Conservation (phyloP, 371 early-diverging fungal genomes). For the Mucor sp. region DNA sequence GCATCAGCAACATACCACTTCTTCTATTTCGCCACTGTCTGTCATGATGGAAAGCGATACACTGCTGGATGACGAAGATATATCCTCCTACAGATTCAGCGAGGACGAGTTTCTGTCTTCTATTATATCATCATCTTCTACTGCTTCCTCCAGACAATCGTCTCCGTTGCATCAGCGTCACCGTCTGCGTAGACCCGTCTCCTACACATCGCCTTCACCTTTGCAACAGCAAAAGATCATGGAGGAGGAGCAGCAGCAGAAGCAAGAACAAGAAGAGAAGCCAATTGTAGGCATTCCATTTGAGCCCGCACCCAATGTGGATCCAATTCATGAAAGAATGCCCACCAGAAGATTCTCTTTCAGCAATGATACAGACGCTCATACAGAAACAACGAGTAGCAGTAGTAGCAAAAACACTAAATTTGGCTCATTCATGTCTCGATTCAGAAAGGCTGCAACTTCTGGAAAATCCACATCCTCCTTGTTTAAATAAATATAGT, state of each 20-base stretch:
- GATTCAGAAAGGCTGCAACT: constrained; percentile 5
- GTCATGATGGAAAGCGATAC: constrained; percentile 4
- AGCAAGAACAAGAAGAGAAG: background rate
- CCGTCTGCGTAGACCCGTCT: background rate
- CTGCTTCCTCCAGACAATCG: constrained; percentile 1
- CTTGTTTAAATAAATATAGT: constrained; percentile 12
- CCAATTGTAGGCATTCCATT: constrained; percentile 9
- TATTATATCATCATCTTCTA: constrained; percentile 4
- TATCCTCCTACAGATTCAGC: constrained; percentile 1
- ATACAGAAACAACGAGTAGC: background rate
- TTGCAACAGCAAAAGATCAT: background rate
- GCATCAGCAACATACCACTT: background rate
- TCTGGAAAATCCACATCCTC: constrained; percentile 6
- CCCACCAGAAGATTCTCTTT: background rate
- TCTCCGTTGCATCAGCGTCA: background rate
- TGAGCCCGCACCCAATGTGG: background rate
- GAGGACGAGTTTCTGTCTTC: constrained; percentile 11
- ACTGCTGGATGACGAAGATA: constrained; percentile 4
- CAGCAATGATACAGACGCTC: background rate
- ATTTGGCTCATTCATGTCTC: constrained; percentile 1
- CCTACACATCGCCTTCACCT: constrained; percentile 10
- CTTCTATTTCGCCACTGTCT: background rate
- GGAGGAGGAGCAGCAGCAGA: background rate
- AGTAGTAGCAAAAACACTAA: background rate
- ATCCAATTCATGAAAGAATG: constrained; percentile 10